Percentiles rank a stretch among this genome's conserved stretches.
phyloP scores from a whole-genome alignment of 768 basidiomycete genomes.

The Kwoniella botswanensis region DNA sequence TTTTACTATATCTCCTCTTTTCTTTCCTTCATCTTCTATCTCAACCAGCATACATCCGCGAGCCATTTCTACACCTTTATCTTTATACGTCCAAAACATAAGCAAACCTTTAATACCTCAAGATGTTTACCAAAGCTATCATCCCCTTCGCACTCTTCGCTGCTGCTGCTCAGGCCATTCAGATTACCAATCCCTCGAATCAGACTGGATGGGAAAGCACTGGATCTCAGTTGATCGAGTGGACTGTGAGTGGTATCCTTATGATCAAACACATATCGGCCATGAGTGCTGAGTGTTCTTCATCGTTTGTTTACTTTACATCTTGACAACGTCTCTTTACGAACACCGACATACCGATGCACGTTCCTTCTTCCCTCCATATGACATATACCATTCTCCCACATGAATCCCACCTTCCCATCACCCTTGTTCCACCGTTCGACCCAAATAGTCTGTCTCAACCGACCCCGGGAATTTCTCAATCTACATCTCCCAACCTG shows the following conservation, averaged over 20 bases:
- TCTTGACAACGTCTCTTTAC: neutral
- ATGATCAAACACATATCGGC: too few relatives aligned
- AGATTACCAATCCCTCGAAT: conserved; percentile 41
- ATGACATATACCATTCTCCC: conserved; percentile 1
- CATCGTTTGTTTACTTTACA: neutral
- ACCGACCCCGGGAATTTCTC: conserved; percentile 47
- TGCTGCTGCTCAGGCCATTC: conserved; percentile 31
- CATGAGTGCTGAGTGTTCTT: neutral
- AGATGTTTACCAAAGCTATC: conserved; percentile 34
- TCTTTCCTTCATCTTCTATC: neutral
- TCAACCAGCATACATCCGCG: neutral
- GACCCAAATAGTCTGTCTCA: conserved; percentile 34
- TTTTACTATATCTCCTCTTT: conserved; percentile 1
- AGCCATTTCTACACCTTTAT: neutral
- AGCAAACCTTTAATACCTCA: neutral
- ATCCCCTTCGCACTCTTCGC: conserved; percentile 24
- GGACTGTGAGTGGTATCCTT: conserved; percentile 37
- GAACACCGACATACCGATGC: neutral
- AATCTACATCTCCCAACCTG: conserved; percentile 40
- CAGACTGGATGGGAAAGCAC: conserved; percentile 37
- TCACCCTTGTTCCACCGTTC: neutral
- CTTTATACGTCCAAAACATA: too few relatives aligned
- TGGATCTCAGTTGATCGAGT: conserved; percentile 38
- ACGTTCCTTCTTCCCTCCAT: neutral
- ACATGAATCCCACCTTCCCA: neutral